phyloP scores from a whole-genome alignment of 169 alveolate species.

The Cryptosporidium andersoni region DNA sequence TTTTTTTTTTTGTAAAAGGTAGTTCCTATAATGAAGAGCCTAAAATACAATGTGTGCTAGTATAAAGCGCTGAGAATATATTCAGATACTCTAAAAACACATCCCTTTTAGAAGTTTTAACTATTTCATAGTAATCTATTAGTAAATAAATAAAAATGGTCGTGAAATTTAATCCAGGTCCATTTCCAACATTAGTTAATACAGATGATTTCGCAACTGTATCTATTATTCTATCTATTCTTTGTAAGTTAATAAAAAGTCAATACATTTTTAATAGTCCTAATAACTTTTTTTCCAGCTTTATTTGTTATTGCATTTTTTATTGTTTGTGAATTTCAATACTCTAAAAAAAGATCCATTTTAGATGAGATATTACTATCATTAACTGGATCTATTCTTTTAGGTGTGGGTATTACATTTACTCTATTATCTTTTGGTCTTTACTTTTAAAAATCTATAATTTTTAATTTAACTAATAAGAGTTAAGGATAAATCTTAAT shows the following conservation, averaged over 20 bases:
- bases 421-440: slow-evolving; percentile 51
- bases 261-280: neutral
- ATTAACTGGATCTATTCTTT: slow-evolving; percentile 38
- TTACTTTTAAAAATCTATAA: slow-evolving; percentile 9
- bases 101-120: neutral
- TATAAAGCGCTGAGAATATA: too few relatives aligned
- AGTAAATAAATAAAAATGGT: slow-evolving; percentile 1
- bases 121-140: neutral
- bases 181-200: slow-evolving; percentile 49
- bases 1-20: too few relatives aligned
- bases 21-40: too few relatives aligned
- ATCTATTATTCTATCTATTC: slow-evolving; percentile 6
- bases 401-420: slow-evolving; percentile 59
- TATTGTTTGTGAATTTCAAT: slow-evolving; percentile 62
- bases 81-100: neutral
- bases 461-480: neutral
- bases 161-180: slow-evolving; percentile 21
- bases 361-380: slow-evolving; percentile 41
- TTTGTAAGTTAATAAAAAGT: slow-evolving; percentile 29
- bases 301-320: slow-evolving; percentile 55
- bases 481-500: neutral
- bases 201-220: slow-evolving; percentile 37
- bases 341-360: slow-evolving; percentile 8
- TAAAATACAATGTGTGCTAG: too few relatives aligned
- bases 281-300: slow-evolving; percentile 8